phyloP scores from a whole-genome alignment of 805 yeast genomes.

The Cyberlindnera suaveolens region DNA sequence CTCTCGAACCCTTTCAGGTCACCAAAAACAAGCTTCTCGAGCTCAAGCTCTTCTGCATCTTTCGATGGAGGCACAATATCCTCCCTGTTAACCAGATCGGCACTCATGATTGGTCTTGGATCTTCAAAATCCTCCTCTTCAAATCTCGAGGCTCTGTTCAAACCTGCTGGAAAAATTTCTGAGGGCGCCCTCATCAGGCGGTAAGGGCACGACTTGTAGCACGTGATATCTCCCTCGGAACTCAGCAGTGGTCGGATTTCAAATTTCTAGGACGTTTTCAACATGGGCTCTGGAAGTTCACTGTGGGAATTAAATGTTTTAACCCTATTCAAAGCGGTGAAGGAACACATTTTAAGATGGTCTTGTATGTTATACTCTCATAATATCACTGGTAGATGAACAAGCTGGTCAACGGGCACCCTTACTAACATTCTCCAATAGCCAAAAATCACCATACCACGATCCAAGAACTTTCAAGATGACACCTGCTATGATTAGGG shows the following conservation, averaged over 20 bases:
- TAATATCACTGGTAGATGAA: too few relatives aligned
- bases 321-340: too few relatives aligned
- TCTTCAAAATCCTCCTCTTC: background rate
- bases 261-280: too few relatives aligned
- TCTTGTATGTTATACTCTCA: too few relatives aligned
- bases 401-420: too few relatives aligned
- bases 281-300: too few relatives aligned
- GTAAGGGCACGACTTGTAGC: background rate
- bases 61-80: slow-evolving; percentile 49
- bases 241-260: too few relatives aligned
- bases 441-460: slow-evolving; percentile 39
- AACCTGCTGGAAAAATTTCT: background rate
- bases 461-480: slow-evolving; percentile 72
- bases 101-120: background rate
- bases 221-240: too few relatives aligned
- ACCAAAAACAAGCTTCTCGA: slow-evolving; percentile 87
- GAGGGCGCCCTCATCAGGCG: background rate
- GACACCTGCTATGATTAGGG: slow-evolving; percentile 92
- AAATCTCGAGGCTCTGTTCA: background rate
- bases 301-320: too few relatives aligned
- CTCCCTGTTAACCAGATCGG: slow-evolving; percentile 4
- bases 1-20: slow-evolving; percentile 69
- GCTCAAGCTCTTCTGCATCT: slow-evolving; percentile 72
- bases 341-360: too few relatives aligned
- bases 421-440: slow-evolving; percentile 7